Percentiles rank a stretch among this genome's conserved stretches.
phyloP scores from a whole-genome alignment of 768 basidiomycete genomes.

The Agaricus subrufescens region DNA sequence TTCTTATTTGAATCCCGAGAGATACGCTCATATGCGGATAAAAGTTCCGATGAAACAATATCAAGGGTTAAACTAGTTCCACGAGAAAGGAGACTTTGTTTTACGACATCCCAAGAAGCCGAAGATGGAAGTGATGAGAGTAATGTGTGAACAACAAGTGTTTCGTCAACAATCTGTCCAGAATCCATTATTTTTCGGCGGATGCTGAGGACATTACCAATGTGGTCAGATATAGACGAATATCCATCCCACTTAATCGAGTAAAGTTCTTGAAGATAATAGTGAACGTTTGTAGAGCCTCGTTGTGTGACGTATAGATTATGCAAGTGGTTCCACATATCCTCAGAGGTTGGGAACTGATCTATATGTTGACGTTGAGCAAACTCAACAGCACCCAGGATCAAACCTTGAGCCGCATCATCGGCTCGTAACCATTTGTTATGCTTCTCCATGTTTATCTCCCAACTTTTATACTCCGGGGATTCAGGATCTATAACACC shows the following conservation, averaged over 20 bases:
- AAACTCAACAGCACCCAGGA: slow-evolving; percentile 9
- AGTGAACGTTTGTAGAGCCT: slow-evolving; percentile 8
- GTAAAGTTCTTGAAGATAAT: slow-evolving; percentile 13
- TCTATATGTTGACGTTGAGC: slow-evolving; percentile 14
- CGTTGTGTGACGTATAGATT: slow-evolving; percentile 2
- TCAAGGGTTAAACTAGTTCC: not conserved
- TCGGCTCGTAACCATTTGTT: slow-evolving; percentile 6
- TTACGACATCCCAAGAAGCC: not conserved
- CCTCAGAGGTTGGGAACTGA: slow-evolving; percentile 5
- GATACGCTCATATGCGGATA: too few species aligned
- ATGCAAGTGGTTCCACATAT: slow-evolving; percentile 5
- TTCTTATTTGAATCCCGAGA: too few species aligned
- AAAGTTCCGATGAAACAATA: not conserved
- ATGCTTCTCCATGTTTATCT: not conserved
- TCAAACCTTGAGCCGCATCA: slow-evolving; percentile 11
- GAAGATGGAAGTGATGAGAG: not conserved
- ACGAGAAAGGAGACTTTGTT: not conserved
- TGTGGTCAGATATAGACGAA: slow-evolving; percentile 9
- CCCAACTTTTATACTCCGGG: not conserved
- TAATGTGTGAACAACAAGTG: not conserved
- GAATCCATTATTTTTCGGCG: slow-evolving; percentile 6
- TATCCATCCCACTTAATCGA: slow-evolving; percentile 9
- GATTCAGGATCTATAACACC: too few species aligned
- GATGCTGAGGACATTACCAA: slow-evolving; percentile 13
- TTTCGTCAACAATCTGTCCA: not conserved